Conservation (phyloP, 208 protist genomes). For the Kentomonas sorsogonicus region DNA sequence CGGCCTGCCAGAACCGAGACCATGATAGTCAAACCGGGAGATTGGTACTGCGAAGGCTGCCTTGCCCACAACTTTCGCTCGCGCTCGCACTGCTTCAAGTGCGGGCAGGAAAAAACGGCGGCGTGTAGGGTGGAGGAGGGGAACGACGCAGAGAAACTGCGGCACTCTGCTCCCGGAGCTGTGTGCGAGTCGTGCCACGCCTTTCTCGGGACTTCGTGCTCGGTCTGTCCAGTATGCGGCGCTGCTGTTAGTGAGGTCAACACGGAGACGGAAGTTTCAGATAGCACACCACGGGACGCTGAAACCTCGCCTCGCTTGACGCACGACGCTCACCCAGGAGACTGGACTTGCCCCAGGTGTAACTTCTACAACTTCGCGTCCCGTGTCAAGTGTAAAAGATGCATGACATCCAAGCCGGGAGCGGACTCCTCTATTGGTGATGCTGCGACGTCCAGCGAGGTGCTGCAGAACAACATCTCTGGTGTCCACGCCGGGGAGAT, state of each 20-base stretch:
- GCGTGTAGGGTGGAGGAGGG: too few relatives aligned
- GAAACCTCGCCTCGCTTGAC: too few relatives aligned
- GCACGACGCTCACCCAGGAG: conserved; percentile 5
- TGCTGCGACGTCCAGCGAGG: not conserved
- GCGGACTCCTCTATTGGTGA: too few relatives aligned
- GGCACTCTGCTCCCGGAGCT: too few relatives aligned
- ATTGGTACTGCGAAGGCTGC: not conserved
- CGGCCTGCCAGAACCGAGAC: not conserved
- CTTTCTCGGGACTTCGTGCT: too few relatives aligned
- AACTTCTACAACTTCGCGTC: conserved; percentile 42
- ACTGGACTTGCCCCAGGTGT: conserved; percentile 38
- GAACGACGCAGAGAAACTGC: too few relatives aligned
- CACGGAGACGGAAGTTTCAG: not conserved
- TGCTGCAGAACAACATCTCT: conserved; percentile 10
- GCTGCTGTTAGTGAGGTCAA: too few relatives aligned
- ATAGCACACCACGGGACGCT: not conserved
- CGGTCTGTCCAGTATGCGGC: too few relatives aligned
- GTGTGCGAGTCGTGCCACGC: too few relatives aligned
- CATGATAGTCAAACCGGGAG: not conserved
- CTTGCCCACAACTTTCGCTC: conserved; percentile 40
- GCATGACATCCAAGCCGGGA: conserved; percentile 13
- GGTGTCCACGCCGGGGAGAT: too few relatives aligned
- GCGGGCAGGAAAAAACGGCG: conserved; percentile 10
- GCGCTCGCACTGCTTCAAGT: conserved; percentile 25
- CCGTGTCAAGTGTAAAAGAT: conserved; percentile 35